Evolutionary conservation across 2,329 filamentous ascomycete species (phyloP), one percentile per base, ranked within the genome.

Genomic region (Monilinia fructigena): DNA sequence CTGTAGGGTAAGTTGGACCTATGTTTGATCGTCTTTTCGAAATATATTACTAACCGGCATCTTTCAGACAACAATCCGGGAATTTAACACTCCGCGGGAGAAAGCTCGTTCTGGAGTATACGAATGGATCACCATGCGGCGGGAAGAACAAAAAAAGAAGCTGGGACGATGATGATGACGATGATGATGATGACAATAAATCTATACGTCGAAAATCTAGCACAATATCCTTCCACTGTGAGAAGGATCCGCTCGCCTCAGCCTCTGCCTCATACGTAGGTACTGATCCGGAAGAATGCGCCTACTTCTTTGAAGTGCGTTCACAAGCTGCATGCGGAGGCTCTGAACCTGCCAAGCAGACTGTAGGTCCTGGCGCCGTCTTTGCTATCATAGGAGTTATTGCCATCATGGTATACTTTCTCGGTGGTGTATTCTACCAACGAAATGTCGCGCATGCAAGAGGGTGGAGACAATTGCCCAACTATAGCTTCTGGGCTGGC

Each of bases 361-460:
- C 88, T 78, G 80, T 89, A 82, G 78, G 91, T 75, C 80, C 95
- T 78, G 74, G 90, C 76, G 79, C 92, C 81, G 78, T 99, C 16
- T 99, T 99, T 76, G 90, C 91, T 68, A 89, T 98, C 70, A 98
- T 99, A 76, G 85, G 86, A 71, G 81, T 83, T 68, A 84, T 87
- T 68, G 91, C 93, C 12, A 83, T 97, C 48, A 80, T 94, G 12
- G 95, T 95, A 28, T 99, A 99, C 78, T 82, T 97, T 65, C 85
- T 96, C 48, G 95, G 95, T 72, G 95, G 95, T 74, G 90, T 96
- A 73, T 93, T 97, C 70, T 99, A 98, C 81, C 94, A 97, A 78
- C 87, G 95, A 68, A 96, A 92, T 42, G 93, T 99, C 67, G 89
- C 93, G 79, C 92, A 99, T 77, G 93, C 96, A 73, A 85, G 95